Percentiles rank a stretch among this genome's conserved stretches.
phyloP scores from a whole-genome alignment of 2,329 filamentous ascomycete genomes.

The Torrubiellomyces zombiae region DNA sequence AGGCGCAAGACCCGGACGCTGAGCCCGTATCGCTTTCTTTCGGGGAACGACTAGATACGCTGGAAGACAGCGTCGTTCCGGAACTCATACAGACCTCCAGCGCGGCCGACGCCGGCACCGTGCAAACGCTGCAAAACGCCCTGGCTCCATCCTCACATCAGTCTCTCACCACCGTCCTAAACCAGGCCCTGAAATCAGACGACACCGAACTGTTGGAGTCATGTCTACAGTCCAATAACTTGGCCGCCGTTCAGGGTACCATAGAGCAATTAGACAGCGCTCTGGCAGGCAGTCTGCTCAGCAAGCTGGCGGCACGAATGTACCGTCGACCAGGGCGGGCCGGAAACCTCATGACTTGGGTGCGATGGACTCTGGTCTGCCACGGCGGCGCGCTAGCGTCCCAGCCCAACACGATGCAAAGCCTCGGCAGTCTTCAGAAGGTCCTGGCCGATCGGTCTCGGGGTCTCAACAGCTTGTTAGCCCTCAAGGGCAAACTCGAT shows the following conservation, averaged over 20 bases:
- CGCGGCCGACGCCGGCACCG: slow-evolving; percentile 12
- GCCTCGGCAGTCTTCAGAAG: slow-evolving; percentile 62
- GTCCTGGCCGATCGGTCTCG: slow-evolving; percentile 77
- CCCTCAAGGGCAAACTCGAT: slow-evolving; percentile 88
- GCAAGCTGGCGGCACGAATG: slow-evolving; percentile 72
- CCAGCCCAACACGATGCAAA: slow-evolving; percentile 67
- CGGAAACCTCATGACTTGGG: slow-evolving; percentile 82
- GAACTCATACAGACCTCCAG: slow-evolving; percentile 33
- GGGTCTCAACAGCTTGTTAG: slow-evolving; percentile 64
- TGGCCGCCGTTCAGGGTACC: slow-evolving; percentile 65
- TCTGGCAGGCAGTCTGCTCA: slow-evolving; percentile 62
- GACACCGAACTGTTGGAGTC: slow-evolving; percentile 81
- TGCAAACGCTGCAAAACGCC: slow-evolving; percentile 26
- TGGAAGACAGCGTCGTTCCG: slow-evolving; percentile 61
- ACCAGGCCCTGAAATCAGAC: slow-evolving; percentile 84
- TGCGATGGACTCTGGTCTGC: slow-evolving; percentile 84
- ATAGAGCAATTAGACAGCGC: slow-evolving; percentile 80
- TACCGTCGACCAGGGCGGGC: slow-evolving; percentile 78
- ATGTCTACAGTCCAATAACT: slow-evolving; percentile 68
- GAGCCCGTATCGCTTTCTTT: slow-evolving; percentile 52
- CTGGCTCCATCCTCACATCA: slow-evolving; percentile 52
- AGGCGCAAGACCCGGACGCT: slow-evolving; percentile 23
- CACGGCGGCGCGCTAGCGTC: slow-evolving; percentile 84
- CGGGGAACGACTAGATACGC: slow-evolving; percentile 65
- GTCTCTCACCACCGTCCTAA: slow-evolving; percentile 81